Base-by-base conservation (phyloP, 1,139 yeast species). In the Pichia norvegensis region DNA sequence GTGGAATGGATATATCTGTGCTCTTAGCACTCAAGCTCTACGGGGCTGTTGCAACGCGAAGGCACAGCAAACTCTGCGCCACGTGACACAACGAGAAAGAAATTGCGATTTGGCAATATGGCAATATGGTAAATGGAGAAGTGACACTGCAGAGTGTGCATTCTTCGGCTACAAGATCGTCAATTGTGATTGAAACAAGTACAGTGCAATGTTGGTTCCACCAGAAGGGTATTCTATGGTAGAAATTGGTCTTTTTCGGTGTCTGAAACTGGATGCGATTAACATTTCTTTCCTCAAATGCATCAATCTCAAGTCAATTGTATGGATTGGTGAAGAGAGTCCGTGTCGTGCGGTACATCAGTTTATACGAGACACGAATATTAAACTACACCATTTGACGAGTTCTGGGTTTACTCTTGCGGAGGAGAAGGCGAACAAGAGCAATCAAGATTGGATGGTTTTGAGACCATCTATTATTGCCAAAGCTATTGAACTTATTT, bases 181-280 rank as follows among this genome's bases (percentile, higher is more conserved):
- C n/a, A n/a, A n/a, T n/a, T n/a, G n/a, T n/a, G n/a, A n/a, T n/a
- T n/a, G n/a, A n/a, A n/a, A 14, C 20, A 16, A 16, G 13, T 10
- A 16, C 13, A 11, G 9, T 14, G 13, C 3, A 11, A 82, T 84
- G 92, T 67, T 83, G 41, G 85, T 84, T 0, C 87, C 90, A 3
- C 92, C 94, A 5, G 85, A 82, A 40, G 81, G 81, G 62, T 84
- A 81, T 64, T 90, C 90, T 0, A 68, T 83, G 27, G 92, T 83
- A 11, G 92, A 84, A 60, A 77, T 78, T 31, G 90, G 90, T 0
- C 67, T 84, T 3, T 82, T 78, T 58, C 65, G 85, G 46, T 76
- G 85, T 53, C 72, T 82, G 19, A 76, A 75, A 56, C 58, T 80
- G 20, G 82, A 78, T 51, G 67, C 76, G 3, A 81, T 79, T 52